These are phyloP conservation scores for Farysia itapuensis DNA, from an alignment of 1,284 basidiomycete genomes.

Conservation along the genomic window DNA sequence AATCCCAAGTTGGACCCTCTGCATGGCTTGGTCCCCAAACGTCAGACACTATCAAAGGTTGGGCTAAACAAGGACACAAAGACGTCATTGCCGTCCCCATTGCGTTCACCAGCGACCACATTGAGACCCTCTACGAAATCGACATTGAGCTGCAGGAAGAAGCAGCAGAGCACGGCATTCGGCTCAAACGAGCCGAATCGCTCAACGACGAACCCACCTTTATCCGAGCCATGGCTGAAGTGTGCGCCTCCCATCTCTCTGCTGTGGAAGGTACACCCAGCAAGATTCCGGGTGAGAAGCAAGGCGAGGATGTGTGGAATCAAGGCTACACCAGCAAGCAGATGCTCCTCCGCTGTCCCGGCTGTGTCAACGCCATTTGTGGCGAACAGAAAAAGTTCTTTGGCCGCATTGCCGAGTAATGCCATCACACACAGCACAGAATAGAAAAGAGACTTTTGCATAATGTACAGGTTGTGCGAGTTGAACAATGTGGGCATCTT, in stretches of 20 bases:
- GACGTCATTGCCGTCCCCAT: conserved; percentile 88
- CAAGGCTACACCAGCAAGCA: conserved; percentile 70
- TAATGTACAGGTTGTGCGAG: too few species aligned
- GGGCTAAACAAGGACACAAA: conserved; percentile 84
- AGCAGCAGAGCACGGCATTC: conserved; percentile 76
- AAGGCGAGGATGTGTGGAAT: conserved; percentile 41
- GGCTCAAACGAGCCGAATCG: conserved; percentile 87
- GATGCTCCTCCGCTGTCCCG: conserved; percentile 85
- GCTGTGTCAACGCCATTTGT: conserved; percentile 86
- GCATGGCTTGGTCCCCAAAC: conserved; percentile 99
- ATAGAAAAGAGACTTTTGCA: too few species aligned
- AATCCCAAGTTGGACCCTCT: conserved; percentile 93
- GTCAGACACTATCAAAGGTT: conserved; percentile 83
- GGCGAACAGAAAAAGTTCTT: conserved; percentile 87
- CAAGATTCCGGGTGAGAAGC: conserved; percentile 16
- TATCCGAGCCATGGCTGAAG: conserved; percentile 91
- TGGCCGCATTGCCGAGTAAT: conserved; percentile 8
- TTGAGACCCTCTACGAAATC: conserved; percentile 96
- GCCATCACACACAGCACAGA: too few species aligned
- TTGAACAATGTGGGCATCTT: too few species aligned
- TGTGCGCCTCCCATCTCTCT: conserved; percentile 76
- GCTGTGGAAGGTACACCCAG: conserved; percentile 19
- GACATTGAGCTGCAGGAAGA: conserved; percentile 92
- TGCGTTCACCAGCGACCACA: conserved; percentile 98
- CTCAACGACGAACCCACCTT: conserved; percentile 97